Conservation (phyloP, 2,329 filamentous ascomycete species). For the Fusarium sulawesiense region DNA sequence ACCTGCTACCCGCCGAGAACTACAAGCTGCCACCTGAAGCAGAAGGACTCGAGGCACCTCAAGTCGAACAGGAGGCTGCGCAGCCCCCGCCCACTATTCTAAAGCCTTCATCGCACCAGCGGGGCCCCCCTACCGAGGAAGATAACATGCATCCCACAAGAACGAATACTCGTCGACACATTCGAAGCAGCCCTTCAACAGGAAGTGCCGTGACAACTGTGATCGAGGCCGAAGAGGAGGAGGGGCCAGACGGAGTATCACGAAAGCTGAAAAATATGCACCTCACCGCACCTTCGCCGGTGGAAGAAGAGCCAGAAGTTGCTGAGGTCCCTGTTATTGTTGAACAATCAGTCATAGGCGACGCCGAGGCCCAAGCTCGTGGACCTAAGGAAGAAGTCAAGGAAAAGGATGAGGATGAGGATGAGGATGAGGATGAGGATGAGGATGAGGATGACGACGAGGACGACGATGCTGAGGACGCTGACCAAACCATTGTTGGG, state of each 20-base stretch:
- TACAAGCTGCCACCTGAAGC: conserved; percentile 96
- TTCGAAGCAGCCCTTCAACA: conserved; percentile 81
- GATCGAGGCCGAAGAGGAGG: conserved; percentile 84
- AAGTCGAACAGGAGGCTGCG: conserved; percentile 56
- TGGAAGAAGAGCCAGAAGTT: conserved; percentile 63
- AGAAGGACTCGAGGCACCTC: conserved; percentile 76
- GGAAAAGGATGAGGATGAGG: conserved; percentile 21
- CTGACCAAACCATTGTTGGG: conserved; percentile 44
- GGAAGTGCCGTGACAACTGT: conserved; percentile 84
- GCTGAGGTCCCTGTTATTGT: conserved; percentile 57
- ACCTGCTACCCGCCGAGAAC: conserved; percentile 89
- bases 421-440: conserved; percentile 9
- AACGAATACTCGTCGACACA: conserved; percentile 84
- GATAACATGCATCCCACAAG: conserved; percentile 65
- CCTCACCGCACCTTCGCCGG: conserved; percentile 66
- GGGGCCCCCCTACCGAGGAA: conserved; percentile 54
- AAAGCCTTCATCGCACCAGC: conserved; percentile 50
- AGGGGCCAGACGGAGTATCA: conserved; percentile 58
- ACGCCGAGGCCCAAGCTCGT: conserved; percentile 15
- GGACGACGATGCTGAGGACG: conserved; percentile 33
- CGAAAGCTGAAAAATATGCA: conserved; percentile 60
- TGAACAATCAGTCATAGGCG: conserved; percentile 49
- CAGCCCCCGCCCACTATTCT: conserved; percentile 52
- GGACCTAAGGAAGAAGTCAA: conserved; percentile 18
- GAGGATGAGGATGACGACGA: conserved; percentile 11